Percentiles rank a stretch among this genome's conserved stretches.
These are phyloP conservation scores for Eucalyptus urophylla DNA, from an alignment of 345 rosid genomes.

Conservation along the genomic window DNA sequence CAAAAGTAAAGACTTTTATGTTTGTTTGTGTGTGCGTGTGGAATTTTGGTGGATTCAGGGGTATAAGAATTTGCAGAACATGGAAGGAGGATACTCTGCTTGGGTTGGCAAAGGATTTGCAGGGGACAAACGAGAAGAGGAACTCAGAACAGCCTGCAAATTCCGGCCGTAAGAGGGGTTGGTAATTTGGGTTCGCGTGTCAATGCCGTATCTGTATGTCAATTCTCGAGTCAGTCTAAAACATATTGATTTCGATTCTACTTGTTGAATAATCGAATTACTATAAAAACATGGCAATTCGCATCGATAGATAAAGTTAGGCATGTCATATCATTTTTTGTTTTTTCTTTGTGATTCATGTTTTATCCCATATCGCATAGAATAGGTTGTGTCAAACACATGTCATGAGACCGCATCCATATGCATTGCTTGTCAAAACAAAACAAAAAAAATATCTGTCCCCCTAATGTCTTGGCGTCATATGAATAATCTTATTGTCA, in stretches of 20 bases:
- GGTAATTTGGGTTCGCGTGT: background rate
- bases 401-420: too few relatives aligned
- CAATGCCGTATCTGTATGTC: background rate
- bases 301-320: too few relatives aligned
- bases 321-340: background rate
- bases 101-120: conserved; percentile 33
- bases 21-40: background rate
- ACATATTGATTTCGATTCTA: background rate
- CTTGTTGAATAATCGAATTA: background rate
- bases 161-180: conserved; percentile 2
- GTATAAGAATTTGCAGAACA: conserved; percentile 14
- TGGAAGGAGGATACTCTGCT: conserved; percentile 41
- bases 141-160: conserved; percentile 32
- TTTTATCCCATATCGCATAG: background rate
- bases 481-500: too few relatives aligned
- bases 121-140: conserved; percentile 15
- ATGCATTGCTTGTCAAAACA: too few relatives aligned
- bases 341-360: background rate
- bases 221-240: background rate
- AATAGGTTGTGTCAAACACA: background rate
- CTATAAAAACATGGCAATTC: too few relatives aligned
- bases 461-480: background rate
- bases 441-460: background rate
- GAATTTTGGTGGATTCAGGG: conserved; percentile 1
- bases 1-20: background rate